These are phyloP conservation scores for Fusarium pseudocircinatum DNA, from an alignment of 2,329 filamentous ascomycete species.

Conservation along the genomic window DNA sequence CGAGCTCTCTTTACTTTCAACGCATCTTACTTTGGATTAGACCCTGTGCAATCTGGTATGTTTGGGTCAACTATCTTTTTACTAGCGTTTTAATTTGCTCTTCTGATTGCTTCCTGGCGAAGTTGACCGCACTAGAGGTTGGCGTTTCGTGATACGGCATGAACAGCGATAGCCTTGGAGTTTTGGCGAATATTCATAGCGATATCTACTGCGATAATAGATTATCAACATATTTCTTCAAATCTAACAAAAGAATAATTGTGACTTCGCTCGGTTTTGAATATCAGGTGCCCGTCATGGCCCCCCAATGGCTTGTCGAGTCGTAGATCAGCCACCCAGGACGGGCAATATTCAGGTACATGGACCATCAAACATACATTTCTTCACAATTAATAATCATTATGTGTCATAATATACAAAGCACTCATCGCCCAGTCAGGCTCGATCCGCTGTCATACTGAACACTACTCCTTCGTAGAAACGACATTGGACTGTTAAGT, in stretches of 20 bases:
- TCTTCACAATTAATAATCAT: neutral
- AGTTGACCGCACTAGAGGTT: slow-evolving; percentile 33
- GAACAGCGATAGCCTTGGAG: slow-evolving; percentile 22
- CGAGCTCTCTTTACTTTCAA: slow-evolving; percentile 10
- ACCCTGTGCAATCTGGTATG: slow-evolving; percentile 20
- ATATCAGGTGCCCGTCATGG: neutral
- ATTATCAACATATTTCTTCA: neutral
- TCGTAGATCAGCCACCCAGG: neutral
- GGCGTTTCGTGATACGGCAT: slow-evolving; percentile 31
- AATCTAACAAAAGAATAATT: neutral
- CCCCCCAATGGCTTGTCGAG: neutral
- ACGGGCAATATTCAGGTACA: neutral
- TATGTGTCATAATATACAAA: neutral
- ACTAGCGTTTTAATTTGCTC: neutral
- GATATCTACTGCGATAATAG: slow-evolving; percentile 25
- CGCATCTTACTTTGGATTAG: slow-evolving; percentile 2
- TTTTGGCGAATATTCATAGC: slow-evolving; percentile 30
- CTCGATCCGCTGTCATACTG: slow-evolving; percentile 51
- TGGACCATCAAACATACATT: neutral
- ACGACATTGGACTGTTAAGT: slow-evolving; percentile 57
- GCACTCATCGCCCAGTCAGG: slow-evolving; percentile 26
- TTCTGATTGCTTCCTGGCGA: slow-evolving; percentile 33
- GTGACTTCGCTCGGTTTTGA: neutral
- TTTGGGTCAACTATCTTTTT: slow-evolving; percentile 1
- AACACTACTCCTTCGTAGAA: slow-evolving; percentile 60